Evolutionary conservation across 768 basidiomycete genomes (phyloP).

Genomic region (Rubroboletus pulcherrimus): DNA sequence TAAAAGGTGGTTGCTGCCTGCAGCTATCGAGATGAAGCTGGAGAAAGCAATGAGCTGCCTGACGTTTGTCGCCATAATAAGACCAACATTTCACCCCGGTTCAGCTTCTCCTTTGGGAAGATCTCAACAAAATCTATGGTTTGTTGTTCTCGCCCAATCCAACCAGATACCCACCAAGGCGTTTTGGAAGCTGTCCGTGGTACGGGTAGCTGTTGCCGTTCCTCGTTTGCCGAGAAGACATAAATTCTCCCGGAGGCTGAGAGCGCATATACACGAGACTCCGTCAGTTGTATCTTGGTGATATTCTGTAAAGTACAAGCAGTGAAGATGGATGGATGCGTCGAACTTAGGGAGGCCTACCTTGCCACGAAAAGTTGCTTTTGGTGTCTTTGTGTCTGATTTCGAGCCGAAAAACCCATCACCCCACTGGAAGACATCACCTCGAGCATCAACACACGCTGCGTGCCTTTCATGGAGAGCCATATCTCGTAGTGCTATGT

Average conservation of each 20-base stretch:
- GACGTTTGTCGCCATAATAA: not conserved
- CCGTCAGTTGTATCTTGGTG: constrained; percentile 54
- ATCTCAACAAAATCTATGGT: constrained; percentile 59
- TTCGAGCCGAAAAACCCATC: constrained; percentile 49
- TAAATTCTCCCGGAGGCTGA: constrained; percentile 76
- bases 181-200: constrained; percentile 41
- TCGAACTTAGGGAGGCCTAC: constrained; percentile 32
- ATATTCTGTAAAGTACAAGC: constrained; percentile 52
- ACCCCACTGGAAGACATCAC: constrained; percentile 86
- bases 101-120: constrained; percentile 49
- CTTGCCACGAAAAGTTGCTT: constrained; percentile 60
- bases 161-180: constrained; percentile 60
- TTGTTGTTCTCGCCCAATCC: constrained; percentile 51
- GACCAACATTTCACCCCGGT: constrained; percentile 63
- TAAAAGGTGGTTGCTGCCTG: constrained; percentile 71
- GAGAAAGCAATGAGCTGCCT: constrained; percentile 5
- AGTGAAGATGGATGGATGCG: not conserved
- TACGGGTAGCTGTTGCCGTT: constrained; percentile 42
- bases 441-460: constrained; percentile 73
- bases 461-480: constrained; percentile 63
- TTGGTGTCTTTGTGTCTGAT: constrained; percentile 36
- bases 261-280: constrained; percentile 68
- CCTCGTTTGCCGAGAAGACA: constrained; percentile 51
- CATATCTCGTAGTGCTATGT: constrained; percentile 70
- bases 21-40: constrained; percentile 71